These are phyloP conservation scores for Colletotrichum tanaceti DNA, from an alignment of 2,329 filamentous ascomycete genomes.

Conservation along the genomic window DNA sequence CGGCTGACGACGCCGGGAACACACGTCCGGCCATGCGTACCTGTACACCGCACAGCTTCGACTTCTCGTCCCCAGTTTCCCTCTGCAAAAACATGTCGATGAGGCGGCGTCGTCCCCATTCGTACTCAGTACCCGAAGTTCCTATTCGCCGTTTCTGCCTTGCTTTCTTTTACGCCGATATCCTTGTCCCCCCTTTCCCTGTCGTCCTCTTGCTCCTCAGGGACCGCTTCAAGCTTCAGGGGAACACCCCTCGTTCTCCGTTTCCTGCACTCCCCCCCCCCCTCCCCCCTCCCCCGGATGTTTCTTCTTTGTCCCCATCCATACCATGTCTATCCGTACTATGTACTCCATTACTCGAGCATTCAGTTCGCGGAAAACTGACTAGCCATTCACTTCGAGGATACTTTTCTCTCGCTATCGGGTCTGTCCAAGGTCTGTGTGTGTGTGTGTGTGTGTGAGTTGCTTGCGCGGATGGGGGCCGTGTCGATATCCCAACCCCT, in stretches of 20 bases:
- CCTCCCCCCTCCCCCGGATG: not conserved
- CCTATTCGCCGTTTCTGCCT: conserved; percentile 4
- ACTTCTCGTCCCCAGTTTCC: not conserved
- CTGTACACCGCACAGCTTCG: not conserved
- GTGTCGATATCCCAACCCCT: conserved; percentile 1
- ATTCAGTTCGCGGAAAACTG: not conserved
- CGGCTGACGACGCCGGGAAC: not conserved
- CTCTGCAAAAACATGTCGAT: not conserved
- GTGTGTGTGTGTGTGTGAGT: not conserved
- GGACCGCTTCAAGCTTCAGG: not conserved
- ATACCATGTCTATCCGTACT: no score
- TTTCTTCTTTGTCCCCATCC: no score
- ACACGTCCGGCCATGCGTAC: no score
- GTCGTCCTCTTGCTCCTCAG: not conserved
- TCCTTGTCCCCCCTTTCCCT: not conserved
- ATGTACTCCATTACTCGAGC: conserved; percentile 1
- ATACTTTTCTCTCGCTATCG: not conserved
- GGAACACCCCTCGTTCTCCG: not conserved
- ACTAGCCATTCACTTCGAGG: conserved; percentile 2
- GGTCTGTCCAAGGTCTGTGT: not conserved
- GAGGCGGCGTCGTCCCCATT: conserved; percentile 4
- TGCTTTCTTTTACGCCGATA: not conserved
- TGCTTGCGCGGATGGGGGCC: not conserved
- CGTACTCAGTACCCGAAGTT: conserved; percentile 19
- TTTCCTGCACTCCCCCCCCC: no score